Evolutionary conservation across 164 flowering plant genomes (phyloP), one percentile per base, ranked within the genome.

Genomic region (Hamamelis virginiana): DNA sequence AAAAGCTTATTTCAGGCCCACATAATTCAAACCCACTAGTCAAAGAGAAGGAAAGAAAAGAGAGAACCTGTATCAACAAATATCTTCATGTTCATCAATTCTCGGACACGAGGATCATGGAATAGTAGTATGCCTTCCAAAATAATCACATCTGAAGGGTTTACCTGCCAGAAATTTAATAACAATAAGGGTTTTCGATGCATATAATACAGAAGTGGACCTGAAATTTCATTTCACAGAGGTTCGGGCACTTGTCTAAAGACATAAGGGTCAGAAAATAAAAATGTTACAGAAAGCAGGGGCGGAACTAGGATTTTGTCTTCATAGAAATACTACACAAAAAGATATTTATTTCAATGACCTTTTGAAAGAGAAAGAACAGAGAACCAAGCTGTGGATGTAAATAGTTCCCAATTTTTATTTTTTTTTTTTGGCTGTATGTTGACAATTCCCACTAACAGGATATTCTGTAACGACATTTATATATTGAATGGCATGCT

Each of bases 51-150:
- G 55, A 41, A 58, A 48, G 68, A 64, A 50, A 59, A 52, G 50
- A 69, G 66, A 64, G 69, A 84, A 95, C 98, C 98, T 91, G 97
- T 88, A 85, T 92, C 97, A 73, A 95, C 98, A 82, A 95, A 95
- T 74, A 95, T 89, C 89, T 95, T 95, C 98, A 95, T 95, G 75
- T 89, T 95, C 97, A 92, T 85, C 83, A 89, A 76, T 23, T 86
- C 91, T 21, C 98, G 84, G 16, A 95, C 92, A 65, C 97, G 91
- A 19, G 89, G 84, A 80, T 95, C 98, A 80, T 95, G 98, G 72
- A 95, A 92, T 71, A 89, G 55, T 47, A 95, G 88, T 76, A 95
- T 95, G 69, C 98, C 98, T 85, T 91, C 98, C 83, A 95, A 84
- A 80, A 95, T 81, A 60, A 95, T 95, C 43, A 95, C 97, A 78